Conservation (phyloP, 202 grass and related monocot species). For the Elaeis oleifera region DNA sequence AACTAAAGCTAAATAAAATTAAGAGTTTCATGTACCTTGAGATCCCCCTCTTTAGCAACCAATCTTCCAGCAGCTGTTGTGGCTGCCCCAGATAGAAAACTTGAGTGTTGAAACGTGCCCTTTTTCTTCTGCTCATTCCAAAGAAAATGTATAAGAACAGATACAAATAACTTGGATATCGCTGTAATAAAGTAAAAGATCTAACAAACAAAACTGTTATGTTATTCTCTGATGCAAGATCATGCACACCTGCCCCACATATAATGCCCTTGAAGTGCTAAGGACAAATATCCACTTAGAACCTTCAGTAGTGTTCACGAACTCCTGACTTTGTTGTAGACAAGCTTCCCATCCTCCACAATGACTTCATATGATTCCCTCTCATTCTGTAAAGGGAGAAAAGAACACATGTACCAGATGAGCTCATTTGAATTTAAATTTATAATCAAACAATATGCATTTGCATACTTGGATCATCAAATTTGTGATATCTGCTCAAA, state of each 20-base stretch:
- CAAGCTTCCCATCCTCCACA: slow-evolving; percentile 51
- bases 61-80: slow-evolving; percentile 82
- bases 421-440: too few relatives aligned
- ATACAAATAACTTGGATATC: too few relatives aligned
- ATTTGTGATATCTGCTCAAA: too few relatives aligned
- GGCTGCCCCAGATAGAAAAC: slow-evolving; percentile 76
- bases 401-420: background rate
- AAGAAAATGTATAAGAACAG: background rate
- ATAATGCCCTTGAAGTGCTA: slow-evolving; percentile 75
- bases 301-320: slow-evolving; percentile 59
- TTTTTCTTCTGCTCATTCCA: slow-evolving; percentile 66
- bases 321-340: slow-evolving; percentile 42
- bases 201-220: too few relatives aligned
- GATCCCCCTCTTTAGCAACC: slow-evolving; percentile 58
- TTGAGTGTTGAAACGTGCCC: slow-evolving; percentile 93
- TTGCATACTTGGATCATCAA: too few relatives aligned
- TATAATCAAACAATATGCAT: too few relatives aligned
- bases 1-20: too few relatives aligned
- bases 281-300: slow-evolving; percentile 98
- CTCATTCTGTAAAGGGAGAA: slow-evolving; percentile 38
- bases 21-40: slow-evolving; percentile 35
- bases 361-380: slow-evolving; percentile 65
- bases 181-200: too few relatives aligned
- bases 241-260: slow-evolving; percentile 59
- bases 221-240: background rate